phyloP scores from a whole-genome alignment of 73 alveolate species.

The Paramecium sexaurelia region DNA sequence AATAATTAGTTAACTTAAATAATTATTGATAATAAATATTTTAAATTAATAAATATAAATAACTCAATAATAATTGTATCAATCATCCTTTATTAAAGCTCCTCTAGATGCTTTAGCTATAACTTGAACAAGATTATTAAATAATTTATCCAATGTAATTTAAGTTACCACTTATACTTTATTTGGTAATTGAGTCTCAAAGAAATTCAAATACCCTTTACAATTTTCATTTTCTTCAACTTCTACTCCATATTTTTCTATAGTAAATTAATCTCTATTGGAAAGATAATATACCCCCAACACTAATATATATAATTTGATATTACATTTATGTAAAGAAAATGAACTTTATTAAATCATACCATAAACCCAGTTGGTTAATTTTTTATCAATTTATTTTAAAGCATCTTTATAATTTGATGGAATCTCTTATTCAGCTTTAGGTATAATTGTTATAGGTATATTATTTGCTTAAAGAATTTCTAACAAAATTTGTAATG shows the following conservation, averaged over 20 bases:
- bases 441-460: background rate
- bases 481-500: background rate
- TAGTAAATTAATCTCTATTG: background rate
- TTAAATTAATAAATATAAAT: background rate
- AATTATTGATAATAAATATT: too few species aligned
- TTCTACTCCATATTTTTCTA: background rate
- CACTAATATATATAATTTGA: background rate
- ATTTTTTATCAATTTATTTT: background rate
- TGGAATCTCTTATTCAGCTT: background rate
- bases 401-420: background rate
- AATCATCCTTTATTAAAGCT: background rate
- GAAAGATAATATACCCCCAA: background rate
- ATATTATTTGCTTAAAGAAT: background rate
- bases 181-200: background rate
- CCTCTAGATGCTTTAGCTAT: background rate
- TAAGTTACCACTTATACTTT: background rate
- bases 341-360: background rate
- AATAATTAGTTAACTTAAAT: too few species aligned
- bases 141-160: background rate
- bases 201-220: background rate
- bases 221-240: background rate
- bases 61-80: background rate
- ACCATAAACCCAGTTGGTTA: background rate
- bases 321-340: background rate
- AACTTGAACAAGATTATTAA: background rate